Percentiles rank a stretch among this genome's conserved stretches.
Conservation (phyloP, 495 filamentous ascomycete genomes). For the Aspergillus leporis region DNA sequence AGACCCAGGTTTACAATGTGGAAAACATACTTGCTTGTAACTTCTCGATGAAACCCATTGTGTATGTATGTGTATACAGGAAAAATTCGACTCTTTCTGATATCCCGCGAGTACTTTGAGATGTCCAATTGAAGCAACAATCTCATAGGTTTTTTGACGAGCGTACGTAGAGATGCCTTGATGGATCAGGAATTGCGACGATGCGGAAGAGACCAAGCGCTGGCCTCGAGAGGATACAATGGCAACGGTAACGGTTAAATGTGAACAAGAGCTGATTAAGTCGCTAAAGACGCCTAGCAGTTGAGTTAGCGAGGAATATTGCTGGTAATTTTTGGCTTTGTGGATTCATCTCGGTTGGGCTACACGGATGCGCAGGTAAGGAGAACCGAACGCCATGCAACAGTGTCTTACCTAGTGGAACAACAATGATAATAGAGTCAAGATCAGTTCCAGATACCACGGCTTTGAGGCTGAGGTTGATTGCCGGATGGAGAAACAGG, state of each 20-base stretch:
- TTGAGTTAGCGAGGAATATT: neutral
- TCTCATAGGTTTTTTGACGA: neutral
- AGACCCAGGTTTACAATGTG: neutral
- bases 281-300: neutral
- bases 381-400: neutral
- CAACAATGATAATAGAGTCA: neutral
- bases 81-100: neutral
- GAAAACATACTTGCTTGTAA: constrained; percentile 52
- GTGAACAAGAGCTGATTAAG: neutral
- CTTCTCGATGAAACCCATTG: constrained; percentile 59
- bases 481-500: neutral
- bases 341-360: neutral
- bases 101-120: neutral
- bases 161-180: neutral
- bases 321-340: neutral
- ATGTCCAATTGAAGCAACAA: neutral
- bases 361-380: neutral
- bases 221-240: neutral
- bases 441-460: neutral
- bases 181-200: neutral
- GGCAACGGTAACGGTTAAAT: neutral
- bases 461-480: neutral
- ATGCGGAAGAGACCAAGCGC: neutral
- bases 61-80: constrained; percentile 12
- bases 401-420: neutral